phyloP scores from a whole-genome alignment of 768 basidiomycete species.

The Mycena vitilis region DNA sequence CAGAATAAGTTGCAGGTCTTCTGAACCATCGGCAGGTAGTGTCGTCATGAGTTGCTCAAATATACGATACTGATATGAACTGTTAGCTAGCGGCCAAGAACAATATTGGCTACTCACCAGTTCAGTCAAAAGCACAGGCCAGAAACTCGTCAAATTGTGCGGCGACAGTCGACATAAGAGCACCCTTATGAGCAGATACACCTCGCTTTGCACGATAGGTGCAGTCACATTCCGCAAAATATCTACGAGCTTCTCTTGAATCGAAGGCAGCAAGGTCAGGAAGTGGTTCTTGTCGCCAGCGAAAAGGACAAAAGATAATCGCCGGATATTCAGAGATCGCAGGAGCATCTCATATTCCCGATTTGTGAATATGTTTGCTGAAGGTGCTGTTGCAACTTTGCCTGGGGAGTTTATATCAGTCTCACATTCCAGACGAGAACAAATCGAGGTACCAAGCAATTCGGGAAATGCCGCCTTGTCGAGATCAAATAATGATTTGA shows the following conservation, averaged over 20 bases:
- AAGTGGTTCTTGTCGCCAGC: slow-evolving; percentile 93
- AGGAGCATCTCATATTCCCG: slow-evolving; percentile 93
- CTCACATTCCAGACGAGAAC: slow-evolving; percentile 46
- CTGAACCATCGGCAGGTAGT: slow-evolving; percentile 84
- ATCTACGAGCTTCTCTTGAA: slow-evolving; percentile 98
- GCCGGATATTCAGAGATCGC: slow-evolving; percentile 86
- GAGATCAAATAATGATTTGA: slow-evolving; percentile 83
- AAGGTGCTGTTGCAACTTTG: slow-evolving; percentile 85
- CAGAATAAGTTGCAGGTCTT: slow-evolving; percentile 84
- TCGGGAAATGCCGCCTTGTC: slow-evolving; percentile 91
- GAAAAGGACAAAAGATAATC: slow-evolving; percentile 89
- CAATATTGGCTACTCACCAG: slow-evolving; percentile 59
- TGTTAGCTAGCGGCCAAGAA: slow-evolving; percentile 10
- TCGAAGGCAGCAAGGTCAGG: slow-evolving; percentile 86
- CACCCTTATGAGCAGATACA: slow-evolving; percentile 93
- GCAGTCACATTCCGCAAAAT: slow-evolving; percentile 83
- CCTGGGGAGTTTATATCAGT: slow-evolving; percentile 51
- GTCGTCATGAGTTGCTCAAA: slow-evolving; percentile 84
- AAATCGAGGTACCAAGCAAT: slow-evolving; percentile 69
- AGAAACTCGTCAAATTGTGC: slow-evolving; percentile 94
- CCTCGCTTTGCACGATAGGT: slow-evolving; percentile 91
- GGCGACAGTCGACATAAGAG: slow-evolving; percentile 90
- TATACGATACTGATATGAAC: slow-evolving; percentile 77
- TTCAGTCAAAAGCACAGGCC: slow-evolving; percentile 96
- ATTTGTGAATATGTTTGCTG: slow-evolving; percentile 96